Evolutionary conservation across 73 alveolate genomes (phyloP).

Genomic region (Paramecium tetraurelia): DNA sequence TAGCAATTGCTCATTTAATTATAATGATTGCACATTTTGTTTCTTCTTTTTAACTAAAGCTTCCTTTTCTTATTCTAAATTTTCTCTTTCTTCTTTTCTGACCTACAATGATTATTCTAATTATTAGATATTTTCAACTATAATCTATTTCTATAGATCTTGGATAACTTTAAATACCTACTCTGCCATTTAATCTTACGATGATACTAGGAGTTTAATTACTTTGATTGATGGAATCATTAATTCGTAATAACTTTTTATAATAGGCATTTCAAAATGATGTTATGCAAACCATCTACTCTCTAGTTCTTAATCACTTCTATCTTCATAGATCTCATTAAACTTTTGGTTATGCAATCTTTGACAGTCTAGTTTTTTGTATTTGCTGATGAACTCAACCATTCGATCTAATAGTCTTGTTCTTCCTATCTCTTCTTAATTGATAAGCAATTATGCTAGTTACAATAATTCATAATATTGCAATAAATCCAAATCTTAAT

Average conservation of each 20-base stretch:
- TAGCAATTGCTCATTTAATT: not conserved
- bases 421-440: constrained; percentile 25
- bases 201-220: not conserved
- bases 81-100: not conserved
- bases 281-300: constrained; percentile 46
- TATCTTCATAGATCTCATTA: constrained; percentile 26
- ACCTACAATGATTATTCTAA: not conserved
- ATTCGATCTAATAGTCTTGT: not conserved
- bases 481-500: not conserved
- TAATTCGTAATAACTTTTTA: not conserved
- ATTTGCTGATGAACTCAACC: not conserved
- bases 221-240: not conserved
- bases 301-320: not conserved
- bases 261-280: constrained; percentile 39
- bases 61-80: not conserved
- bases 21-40: not conserved
- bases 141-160: not conserved
- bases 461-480: not conserved
- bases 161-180: not conserved
- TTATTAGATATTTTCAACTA: not conserved
- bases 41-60: not conserved
- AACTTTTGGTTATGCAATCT: not conserved
- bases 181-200: not conserved
- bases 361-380: not conserved
- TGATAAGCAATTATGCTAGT: not conserved